Percentiles rank a stretch among this genome's conserved stretches.
These are phyloP conservation scores for Neurospora africana DNA, from an alignment of 495 filamentous ascomycete species.

Conservation along the genomic window DNA sequence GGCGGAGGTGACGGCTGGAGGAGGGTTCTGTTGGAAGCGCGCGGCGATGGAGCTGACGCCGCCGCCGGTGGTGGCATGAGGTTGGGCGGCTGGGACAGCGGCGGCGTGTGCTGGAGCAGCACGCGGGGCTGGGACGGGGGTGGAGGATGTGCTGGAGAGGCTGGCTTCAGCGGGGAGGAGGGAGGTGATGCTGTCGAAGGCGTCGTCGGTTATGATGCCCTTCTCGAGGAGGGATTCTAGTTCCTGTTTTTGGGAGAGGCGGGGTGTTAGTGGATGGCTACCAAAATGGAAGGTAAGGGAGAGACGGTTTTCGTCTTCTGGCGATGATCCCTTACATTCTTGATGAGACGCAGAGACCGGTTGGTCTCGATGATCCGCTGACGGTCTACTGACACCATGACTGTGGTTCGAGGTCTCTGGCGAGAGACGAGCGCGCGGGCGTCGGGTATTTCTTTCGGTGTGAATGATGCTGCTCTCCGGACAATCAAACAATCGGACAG, in stretches of 20 bases:
- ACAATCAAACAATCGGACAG: neutral
- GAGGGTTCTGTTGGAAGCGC: constrained; percentile 17
- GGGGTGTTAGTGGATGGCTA: neutral
- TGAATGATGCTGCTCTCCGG: neutral
- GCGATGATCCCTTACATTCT: constrained; percentile 47
- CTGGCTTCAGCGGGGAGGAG: constrained; percentile 62
- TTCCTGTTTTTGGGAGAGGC: constrained; percentile 46
- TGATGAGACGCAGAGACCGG: constrained; percentile 75
- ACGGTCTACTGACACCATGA: constrained; percentile 35
- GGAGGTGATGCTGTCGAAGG: constrained; percentile 58
- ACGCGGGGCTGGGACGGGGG: constrained; percentile 14
- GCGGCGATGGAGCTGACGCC: constrained; percentile 23
- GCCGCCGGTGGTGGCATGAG: constrained; percentile 58
- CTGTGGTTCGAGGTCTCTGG: neutral
- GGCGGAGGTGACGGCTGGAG: constrained; percentile 17
- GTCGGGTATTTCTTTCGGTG: neutral
- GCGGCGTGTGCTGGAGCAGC: constrained; percentile 22
- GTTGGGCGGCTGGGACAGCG: constrained; percentile 22
- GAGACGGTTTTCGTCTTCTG: neutral
- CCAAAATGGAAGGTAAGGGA: neutral
- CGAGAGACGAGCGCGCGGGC: neutral
- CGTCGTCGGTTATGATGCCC: constrained; percentile 57
- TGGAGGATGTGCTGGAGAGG: constrained; percentile 35
- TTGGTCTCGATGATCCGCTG: constrained; percentile 52
- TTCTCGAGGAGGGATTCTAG: constrained; percentile 81